A percentile compares a stretch with the other conserved stretches of the same genome.
Evolutionary conservation across 441 rosid species (phyloP).

Genomic region (Populus hybrid): DNA sequence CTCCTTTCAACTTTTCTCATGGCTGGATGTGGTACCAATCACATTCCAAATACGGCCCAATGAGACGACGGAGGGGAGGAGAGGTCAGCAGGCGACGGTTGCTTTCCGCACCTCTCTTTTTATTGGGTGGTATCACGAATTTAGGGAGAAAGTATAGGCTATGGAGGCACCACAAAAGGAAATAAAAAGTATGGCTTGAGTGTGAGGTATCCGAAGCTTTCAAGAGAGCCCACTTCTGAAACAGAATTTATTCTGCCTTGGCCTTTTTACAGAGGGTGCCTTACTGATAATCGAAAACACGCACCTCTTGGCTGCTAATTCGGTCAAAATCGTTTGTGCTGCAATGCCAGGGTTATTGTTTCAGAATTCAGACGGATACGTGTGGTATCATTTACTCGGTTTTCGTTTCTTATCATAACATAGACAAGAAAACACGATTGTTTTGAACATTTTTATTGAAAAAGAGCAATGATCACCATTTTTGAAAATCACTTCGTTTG

Average conservation of each 20-base stretch:
- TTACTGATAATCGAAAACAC: not conserved
- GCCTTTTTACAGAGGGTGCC: conserved; percentile 3
- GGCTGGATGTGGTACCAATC: not conserved
- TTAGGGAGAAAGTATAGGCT: conserved; percentile 7
- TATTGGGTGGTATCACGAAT: conserved; percentile 19
- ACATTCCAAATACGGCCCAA: conserved; percentile 5
- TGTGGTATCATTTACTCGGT: not conserved
- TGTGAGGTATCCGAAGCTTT: conserved; percentile 36
- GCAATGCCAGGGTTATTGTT: not conserved
- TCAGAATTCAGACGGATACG: not conserved
- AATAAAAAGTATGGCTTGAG: conserved; percentile 20
- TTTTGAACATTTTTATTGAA: not conserved
- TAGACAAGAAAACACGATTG: not conserved
- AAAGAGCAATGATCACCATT: not conserved
- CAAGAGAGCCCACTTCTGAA: conserved; percentile 12
- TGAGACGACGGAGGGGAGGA: not conserved
- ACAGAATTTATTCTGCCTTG: conserved; percentile 27
- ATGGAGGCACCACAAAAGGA: conserved; percentile 10
- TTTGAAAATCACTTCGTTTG: not conserved
- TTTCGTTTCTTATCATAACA: no score
- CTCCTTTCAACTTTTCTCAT: not conserved
- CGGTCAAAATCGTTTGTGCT: not conserved
- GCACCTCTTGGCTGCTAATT: not conserved
- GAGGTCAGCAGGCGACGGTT: conserved; percentile 15
- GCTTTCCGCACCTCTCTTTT: conserved; percentile 13